Evolutionary conservation across 176 grass and related monocot genomes (phyloP), one percentile per base, ranked within the genome.

Genomic region (Triticum monococcum): DNA sequence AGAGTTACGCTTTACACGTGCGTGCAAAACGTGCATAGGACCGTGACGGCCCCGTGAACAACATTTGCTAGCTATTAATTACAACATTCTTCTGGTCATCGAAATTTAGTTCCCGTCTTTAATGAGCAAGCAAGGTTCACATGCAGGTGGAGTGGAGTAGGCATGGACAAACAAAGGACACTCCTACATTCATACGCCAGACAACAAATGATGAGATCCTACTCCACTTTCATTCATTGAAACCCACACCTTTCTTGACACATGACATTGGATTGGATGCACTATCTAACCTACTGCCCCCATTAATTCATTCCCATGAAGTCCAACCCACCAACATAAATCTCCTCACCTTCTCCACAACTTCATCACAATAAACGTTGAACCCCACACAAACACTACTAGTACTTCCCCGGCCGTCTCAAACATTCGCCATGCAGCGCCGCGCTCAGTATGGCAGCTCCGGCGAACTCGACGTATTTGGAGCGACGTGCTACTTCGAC

Each of bases 391-490:
- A 14, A 22, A 28, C 26, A 28, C 26, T 28, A 28, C 26, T 18
- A 7, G 50, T 54, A 3, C 63, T 50, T 48, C 4, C 32, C 79
- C 16, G 24, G 20, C 40, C 41, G 35, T 52, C 79, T 68, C 43
- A n/a, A 52, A 5, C 63, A 35, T 68, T 48, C 28, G 36, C 7
- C 24, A 86, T 86, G 83, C 64, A 61, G 64, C 64, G 52, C 30
- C 32, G n/a, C 68, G 30, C 16, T 54, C 79, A 35, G 38, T 26
- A 24, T 68, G 61, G 64, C 4, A 72, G 68, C 79, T 88, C 89
- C 68, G 89, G 80, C 36, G 86, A 94, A 69, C 89, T 91, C 40
- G 84, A 84, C 12, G 84, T 94, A 31, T 91, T 91, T 31, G 69
- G 81, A 20, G 92, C 92, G 0, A 80, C 86, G 16, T 36, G 62